Percentiles rank a stretch among this genome's conserved stretches.
Evolutionary conservation across 495 filamentous ascomycete genomes (phyloP).

Genomic region (Annulohypoxylon maeteangense): DNA sequence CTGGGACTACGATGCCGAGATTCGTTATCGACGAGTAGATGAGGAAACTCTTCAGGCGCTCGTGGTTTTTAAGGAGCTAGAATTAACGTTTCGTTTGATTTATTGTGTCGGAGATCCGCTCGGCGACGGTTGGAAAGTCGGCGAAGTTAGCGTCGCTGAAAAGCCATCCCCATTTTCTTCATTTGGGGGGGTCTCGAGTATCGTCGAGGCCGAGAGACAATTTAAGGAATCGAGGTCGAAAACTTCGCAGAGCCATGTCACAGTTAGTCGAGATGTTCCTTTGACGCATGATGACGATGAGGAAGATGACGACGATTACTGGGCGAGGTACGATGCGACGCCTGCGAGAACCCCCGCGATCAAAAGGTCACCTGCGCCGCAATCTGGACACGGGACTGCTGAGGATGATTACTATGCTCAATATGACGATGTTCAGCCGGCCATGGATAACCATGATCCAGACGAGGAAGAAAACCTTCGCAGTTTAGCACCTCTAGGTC

Average conservation of each 20-base stretch:
- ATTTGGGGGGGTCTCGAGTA: constrained; percentile 53
- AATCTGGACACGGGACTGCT: constrained; percentile 53
- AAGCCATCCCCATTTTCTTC: constrained; percentile 51
- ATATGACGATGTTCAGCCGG: constrained; percentile 88
- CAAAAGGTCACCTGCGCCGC: constrained; percentile 70
- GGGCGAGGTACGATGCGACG: constrained; percentile 92
- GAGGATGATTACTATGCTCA: constrained; percentile 87
- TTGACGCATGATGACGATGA: constrained; percentile 64
- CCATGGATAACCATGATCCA: constrained; percentile 89
- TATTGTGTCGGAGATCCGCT: constrained; percentile 69
- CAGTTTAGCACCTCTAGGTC: constrained; percentile 50
- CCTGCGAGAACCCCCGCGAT: constrained; percentile 78
- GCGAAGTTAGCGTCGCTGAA: constrained; percentile 76
- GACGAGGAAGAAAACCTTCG: constrained; percentile 62
- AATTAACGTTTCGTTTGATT: constrained; percentile 62
- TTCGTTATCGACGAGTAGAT: constrained; percentile 79
- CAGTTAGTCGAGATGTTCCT: constrained; percentile 35
- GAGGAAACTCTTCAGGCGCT: constrained; percentile 84
- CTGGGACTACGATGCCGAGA: constrained; percentile 68
- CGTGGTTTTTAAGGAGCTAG: constrained; percentile 65
- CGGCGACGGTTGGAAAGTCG: constrained; percentile 83
- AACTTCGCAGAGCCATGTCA: constrained; percentile 23
- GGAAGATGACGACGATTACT: constrained; percentile 93
- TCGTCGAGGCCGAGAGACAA: constrained; percentile 57
- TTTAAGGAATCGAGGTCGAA: constrained; percentile 50